These are phyloP conservation scores for Vaccinium macrocarpon DNA, from an alignment of 148 eudicot species.

Conservation along the genomic window DNA sequence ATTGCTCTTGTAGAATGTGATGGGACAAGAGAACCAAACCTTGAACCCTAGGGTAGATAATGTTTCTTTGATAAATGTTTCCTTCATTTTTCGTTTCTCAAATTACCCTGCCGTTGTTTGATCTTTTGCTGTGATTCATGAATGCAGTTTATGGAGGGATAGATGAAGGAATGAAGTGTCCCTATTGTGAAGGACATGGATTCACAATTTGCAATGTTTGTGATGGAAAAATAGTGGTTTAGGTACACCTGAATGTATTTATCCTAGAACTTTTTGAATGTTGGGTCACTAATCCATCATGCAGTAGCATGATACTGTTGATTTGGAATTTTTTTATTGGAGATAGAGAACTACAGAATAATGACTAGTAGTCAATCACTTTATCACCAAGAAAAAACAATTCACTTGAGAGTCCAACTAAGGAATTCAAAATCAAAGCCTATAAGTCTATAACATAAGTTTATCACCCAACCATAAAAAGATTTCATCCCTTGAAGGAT, in stretches of 20 bases:
- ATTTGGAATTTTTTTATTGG: not conserved
- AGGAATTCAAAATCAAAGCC: no score
- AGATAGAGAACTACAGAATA: not conserved
- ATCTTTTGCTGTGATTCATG: conserved; percentile 15
- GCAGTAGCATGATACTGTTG: not conserved
- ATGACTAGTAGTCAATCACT: not conserved
- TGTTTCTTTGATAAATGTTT: not conserved
- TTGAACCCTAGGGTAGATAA: conserved; percentile 70
- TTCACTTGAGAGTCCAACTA: no score
- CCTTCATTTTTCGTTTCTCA: not conserved
- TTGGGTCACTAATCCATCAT: not conserved
- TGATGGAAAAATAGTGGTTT: conserved; percentile 36
- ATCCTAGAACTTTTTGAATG: not conserved
- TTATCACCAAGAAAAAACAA: not conserved
- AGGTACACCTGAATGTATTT: not conserved
- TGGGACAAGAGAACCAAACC: conserved; percentile 85
- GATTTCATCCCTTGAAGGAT: no score
- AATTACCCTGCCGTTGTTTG: not conserved
- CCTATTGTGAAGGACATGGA: conserved; percentile 88
- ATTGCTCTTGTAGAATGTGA: conserved; percentile 77
- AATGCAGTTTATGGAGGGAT: conserved; percentile 93
- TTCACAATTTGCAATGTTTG: conserved; percentile 65
- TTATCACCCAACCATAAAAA: no score
- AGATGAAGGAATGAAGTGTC: conserved; percentile 76
- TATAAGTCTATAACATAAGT: no score